A percentile compares a stretch with the other conserved stretches of the same genome.
phyloP scores from a whole-genome alignment of 176 grass and related monocot species.

The Pharus latifolius region DNA sequence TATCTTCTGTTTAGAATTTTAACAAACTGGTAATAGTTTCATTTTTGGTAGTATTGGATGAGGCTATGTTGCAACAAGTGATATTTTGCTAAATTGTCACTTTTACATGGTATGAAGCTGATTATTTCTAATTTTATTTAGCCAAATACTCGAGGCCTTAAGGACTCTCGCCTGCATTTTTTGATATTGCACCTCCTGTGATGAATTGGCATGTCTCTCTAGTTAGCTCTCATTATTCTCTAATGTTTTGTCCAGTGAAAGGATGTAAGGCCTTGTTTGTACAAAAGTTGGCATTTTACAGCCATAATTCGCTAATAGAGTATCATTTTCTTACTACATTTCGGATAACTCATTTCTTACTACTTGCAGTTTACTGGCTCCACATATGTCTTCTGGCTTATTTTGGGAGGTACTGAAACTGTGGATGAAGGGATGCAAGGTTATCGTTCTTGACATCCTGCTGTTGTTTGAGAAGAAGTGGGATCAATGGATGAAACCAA shows the following conservation, averaged over 20 bases:
- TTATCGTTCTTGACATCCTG: conserved; percentile 74
- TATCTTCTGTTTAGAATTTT: no score
- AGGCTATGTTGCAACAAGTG: no score
- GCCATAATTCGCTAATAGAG: background rate
- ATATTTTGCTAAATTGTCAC: no score
- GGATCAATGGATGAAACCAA: conserved; percentile 56
- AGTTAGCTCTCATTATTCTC: background rate
- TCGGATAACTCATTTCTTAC: background rate
- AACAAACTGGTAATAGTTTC: no score
- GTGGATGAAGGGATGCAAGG: conserved; percentile 62
- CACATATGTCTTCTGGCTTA: conserved; percentile 68
- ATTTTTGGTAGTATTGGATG: no score
- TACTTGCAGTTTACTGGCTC: conserved; percentile 63
- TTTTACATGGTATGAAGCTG: no score
- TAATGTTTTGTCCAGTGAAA: no score
- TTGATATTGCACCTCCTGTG: background rate
- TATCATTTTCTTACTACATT: background rate
- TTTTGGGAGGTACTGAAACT: conserved; percentile 74
- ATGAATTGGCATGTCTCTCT: background rate
- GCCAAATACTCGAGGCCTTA: background rate
- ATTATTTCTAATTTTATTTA: no score
- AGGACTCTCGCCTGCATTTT: no score
- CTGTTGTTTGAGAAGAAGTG: conserved; percentile 82
- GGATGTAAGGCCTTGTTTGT: no score
- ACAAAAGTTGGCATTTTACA: no score